Base-by-base conservation (phyloP, 257 asterid species). In the Schizonepeta tenuifolia region DNA sequence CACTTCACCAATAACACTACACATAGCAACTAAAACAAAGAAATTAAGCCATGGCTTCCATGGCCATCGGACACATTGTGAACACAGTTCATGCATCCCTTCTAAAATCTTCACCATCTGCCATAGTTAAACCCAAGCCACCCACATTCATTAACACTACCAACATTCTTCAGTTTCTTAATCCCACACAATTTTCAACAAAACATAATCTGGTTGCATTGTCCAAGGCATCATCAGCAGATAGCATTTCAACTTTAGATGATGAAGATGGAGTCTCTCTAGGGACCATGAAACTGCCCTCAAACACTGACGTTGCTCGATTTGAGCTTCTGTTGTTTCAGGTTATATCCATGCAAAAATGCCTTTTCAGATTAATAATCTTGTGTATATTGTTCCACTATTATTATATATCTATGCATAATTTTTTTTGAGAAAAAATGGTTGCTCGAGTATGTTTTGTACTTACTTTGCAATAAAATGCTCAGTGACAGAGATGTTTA, bases 251-350 rank as follows among this genome's bases (percentile, higher is more conserved):
- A 12, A n/a, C 84, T 7, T 40, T 66, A 1, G 64, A 62, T 26
- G 75, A 71, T 31, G 93, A 86, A 5, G 96, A 87, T 7, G 98
- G 98, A 9, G 93, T 89, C 72, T 86, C 97, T 44, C 72, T 91
- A 58, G 97, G 97, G 24, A 89, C 98, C 69, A 76, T 93, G 96
- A 93, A 91, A 47, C 88, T 93, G 47, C 98, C 98, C 8, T 40
- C 70, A 2, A 69, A 93, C 71, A 86, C 85, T 49, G 96, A 93
- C 65, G 67, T 93, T 11, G 74, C 85, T 56, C 82, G 96, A 82
- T 93, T 93, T 50, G 98, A 93, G 78, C 79, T 86, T n/a, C 65
- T 93, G 77, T 86, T 91, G 50, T 91, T 93, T 82, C 98, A 93
- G 98, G 97, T 90, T 22, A 50, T 33, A 11, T 31, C 15, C 50